Percentiles rank a stretch among this genome's conserved stretches.
These are phyloP conservation scores for Botryotinia convoluta DNA, from an alignment of 2,329 filamentous ascomycete genomes.

Conservation along the genomic window DNA sequence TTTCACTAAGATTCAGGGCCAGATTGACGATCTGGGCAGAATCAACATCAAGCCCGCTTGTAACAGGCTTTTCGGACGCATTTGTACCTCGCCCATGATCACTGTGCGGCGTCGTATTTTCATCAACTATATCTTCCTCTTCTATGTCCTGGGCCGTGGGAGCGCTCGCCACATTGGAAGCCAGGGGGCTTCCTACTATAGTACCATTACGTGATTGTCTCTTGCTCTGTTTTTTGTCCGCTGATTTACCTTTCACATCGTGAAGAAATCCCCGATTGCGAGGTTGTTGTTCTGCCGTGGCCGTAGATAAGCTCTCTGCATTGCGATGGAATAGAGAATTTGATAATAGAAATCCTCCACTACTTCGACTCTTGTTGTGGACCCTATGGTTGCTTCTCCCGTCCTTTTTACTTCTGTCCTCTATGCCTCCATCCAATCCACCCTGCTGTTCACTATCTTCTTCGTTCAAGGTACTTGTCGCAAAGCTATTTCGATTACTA, in stretches of 20 bases:
- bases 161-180: slow-evolving; percentile 28
- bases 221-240: slow-evolving; percentile 31
- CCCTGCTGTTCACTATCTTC: slow-evolving; percentile 16
- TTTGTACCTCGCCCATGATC: slow-evolving; percentile 12
- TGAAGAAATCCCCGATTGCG: slow-evolving; percentile 27
- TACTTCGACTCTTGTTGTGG: slow-evolving; percentile 31
- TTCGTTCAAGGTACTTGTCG: slow-evolving; percentile 19
- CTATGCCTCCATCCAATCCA: slow-evolving; percentile 13
- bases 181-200: slow-evolving; percentile 35
- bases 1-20: slow-evolving; percentile 85
- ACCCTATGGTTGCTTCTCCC: slow-evolving; percentile 32
- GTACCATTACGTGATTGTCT: slow-evolving; percentile 29
- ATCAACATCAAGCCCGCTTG: slow-evolving; percentile 60
- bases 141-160: slow-evolving; percentile 11
- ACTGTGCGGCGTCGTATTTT: slow-evolving; percentile 15
- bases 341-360: slow-evolving; percentile 37
- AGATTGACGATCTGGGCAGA: slow-evolving; percentile 89
- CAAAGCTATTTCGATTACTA: slow-evolving; percentile 34
- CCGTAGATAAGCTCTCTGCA: neutral
- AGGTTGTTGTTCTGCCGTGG: slow-evolving; percentile 19
- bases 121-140: neutral
- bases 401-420: slow-evolving; percentile 22
- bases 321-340: slow-evolving; percentile 21
- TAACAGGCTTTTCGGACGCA: slow-evolving; percentile 13
- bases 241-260: slow-evolving; percentile 34